These are phyloP conservation scores for Microsporum audouinii DNA, from an alignment of 2,329 filamentous ascomycete species.

Conservation along the genomic window DNA sequence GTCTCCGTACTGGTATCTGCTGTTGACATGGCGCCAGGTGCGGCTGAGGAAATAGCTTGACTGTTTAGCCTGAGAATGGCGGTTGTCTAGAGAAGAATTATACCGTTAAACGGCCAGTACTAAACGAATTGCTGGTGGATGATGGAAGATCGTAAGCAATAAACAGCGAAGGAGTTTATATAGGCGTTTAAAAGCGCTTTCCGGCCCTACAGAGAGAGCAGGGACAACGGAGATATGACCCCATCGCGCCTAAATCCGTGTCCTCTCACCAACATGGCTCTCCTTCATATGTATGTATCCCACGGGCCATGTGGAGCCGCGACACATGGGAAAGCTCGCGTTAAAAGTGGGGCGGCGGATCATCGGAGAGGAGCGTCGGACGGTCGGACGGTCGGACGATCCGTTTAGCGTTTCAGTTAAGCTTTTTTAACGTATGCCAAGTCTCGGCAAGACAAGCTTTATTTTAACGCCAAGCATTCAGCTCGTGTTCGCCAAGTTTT, in stretches of 20 bases:
- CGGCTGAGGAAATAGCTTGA: background rate
- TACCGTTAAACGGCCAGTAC: background rate
- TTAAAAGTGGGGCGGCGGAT: background rate
- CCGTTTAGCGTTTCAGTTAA: background rate
- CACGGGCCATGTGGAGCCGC: background rate
- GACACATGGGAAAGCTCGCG: background rate
- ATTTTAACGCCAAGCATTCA: background rate
- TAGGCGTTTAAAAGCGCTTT: conserved; percentile 11
- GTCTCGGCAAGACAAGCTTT: background rate
- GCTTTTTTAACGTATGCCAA: background rate
- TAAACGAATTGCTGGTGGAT: conserved; percentile 14
- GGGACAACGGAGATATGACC: background rate
- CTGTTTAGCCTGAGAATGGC: background rate
- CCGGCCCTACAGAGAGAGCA: conserved; percentile 17
- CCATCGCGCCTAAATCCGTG: background rate
- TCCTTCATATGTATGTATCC: background rate
- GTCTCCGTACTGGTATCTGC: background rate
- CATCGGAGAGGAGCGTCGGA: conserved; percentile 18
- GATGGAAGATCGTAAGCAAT: background rate
- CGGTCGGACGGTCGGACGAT: conserved; percentile 23
- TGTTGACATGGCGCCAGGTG: background rate
- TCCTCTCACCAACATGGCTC: background rate
- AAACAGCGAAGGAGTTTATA: background rate
- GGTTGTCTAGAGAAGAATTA: background rate
- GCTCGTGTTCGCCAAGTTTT: background rate